phyloP scores from a whole-genome alignment of 345 rosid species.

The Geranium rotundifolium region DNA sequence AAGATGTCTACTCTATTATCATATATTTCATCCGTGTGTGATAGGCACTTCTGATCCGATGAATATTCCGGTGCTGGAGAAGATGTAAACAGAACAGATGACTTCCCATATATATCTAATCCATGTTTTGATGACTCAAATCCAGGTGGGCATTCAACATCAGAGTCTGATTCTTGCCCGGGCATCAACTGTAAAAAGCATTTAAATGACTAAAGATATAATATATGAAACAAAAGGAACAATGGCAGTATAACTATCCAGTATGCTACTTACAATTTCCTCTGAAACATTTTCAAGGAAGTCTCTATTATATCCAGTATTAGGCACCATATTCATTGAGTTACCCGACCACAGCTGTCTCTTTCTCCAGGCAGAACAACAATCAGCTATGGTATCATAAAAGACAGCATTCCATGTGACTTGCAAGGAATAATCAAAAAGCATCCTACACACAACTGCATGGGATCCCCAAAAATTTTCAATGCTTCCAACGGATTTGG shows the following conservation, averaged over 20 bases:
- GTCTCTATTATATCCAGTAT: constrained; percentile 5
- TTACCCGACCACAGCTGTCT: constrained; percentile 50
- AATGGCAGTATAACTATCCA: neutral
- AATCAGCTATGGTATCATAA: constrained; percentile 50
- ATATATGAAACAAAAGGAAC: neutral
- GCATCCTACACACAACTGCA: constrained; percentile 46
- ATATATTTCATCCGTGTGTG: constrained; percentile 9
- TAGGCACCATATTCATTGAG: constrained; percentile 18
- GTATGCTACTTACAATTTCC: constrained; percentile 20
- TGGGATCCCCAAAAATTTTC: constrained; percentile 53
- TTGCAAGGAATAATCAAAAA: constrained; percentile 61
- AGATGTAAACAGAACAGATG: constrained; percentile 10
- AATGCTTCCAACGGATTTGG: constrained; percentile 66
- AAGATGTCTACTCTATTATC: constrained; percentile 27
- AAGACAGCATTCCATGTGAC: constrained; percentile 83
- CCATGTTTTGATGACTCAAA: constrained; percentile 22
- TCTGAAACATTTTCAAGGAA: constrained; percentile 8
- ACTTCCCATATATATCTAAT: constrained; percentile 13
- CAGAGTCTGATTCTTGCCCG: constrained; percentile 23
- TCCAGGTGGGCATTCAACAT: constrained; percentile 33
- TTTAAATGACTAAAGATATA: constrained; percentile 13
- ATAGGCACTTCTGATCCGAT: constrained; percentile 15
- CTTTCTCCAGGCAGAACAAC: constrained; percentile 53
- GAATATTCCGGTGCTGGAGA: constrained; percentile 12
- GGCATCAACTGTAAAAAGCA: constrained; percentile 27